Evolutionary conservation across 352 stramenopile genomes (phyloP).

Genomic region (Plasmopara muralis): DNA sequence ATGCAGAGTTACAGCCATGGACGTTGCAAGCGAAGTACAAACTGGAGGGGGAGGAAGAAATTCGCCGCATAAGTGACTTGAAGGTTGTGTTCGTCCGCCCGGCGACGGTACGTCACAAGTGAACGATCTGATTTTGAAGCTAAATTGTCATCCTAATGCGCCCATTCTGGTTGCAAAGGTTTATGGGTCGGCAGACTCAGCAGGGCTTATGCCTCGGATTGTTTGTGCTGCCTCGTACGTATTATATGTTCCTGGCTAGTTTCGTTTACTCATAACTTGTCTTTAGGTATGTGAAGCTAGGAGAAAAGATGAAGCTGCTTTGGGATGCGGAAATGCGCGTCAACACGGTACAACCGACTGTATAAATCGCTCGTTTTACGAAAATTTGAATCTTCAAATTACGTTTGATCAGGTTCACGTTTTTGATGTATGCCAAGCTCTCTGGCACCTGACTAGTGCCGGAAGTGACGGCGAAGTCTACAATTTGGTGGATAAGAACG

Average conservation of each 20-base stretch:
- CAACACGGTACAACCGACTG: constrained; percentile 51
- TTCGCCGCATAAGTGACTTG: constrained; percentile 47
- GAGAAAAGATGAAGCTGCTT: constrained; percentile 85
- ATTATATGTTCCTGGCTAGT: not conserved
- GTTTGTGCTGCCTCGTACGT: constrained; percentile 78
- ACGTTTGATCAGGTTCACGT: constrained; percentile 55
- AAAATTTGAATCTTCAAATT: not conserved
- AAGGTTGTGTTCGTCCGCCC: constrained; percentile 72
- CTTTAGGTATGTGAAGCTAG: constrained; percentile 67
- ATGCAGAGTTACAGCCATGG: constrained; percentile 64
- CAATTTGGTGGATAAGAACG: constrained; percentile 83
- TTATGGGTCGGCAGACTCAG: constrained; percentile 72
- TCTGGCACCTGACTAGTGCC: constrained; percentile 66
- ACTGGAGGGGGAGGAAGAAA: constrained; percentile 70
- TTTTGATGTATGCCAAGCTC: constrained; percentile 61
- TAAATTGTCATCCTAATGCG: not conserved
- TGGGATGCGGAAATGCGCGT: constrained; percentile 84
- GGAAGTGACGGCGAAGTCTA: constrained; percentile 58
- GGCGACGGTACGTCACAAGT: constrained; percentile 39
- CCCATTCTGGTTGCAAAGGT: constrained; percentile 30
- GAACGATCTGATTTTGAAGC: not conserved
- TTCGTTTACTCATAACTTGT: not conserved
- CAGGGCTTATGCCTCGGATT: constrained; percentile 80
- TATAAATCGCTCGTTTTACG: not conserved
- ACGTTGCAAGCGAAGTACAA: constrained; percentile 85